These are phyloP conservation scores for Fusarium pilosicola DNA, from an alignment of 2,329 filamentous ascomycete genomes.

Conservation along the genomic window DNA sequence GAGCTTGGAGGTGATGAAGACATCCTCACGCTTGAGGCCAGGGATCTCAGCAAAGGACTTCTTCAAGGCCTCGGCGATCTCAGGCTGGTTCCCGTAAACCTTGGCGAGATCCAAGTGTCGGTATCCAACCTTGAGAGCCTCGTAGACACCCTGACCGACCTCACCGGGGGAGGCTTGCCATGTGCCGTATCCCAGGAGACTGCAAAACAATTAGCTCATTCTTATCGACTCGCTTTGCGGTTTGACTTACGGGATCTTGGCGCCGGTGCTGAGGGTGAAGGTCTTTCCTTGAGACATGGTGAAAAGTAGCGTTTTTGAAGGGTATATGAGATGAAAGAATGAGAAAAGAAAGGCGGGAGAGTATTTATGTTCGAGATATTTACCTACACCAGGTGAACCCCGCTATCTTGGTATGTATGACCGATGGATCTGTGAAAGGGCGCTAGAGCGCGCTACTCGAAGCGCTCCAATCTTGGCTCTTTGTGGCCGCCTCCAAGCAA, in stretches of 20 bases:
- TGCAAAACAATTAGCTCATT: not conserved
- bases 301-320: not conserved
- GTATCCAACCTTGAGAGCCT: not conserved
- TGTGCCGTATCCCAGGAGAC: not conserved
- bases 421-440: not conserved
- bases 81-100: not conserved
- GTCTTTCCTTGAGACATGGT: not conserved
- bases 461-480: not conserved
- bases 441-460: not conserved
- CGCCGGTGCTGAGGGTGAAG: not conserved
- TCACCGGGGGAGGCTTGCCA: not conserved
- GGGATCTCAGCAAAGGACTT: not conserved
- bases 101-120: not conserved
- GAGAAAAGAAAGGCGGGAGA: not conserved
- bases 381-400: not conserved
- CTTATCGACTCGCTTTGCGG: accelerated
- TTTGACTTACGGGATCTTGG: not conserved
- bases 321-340: not conserved
- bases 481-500: not conserved
- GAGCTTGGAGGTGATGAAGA: not conserved
- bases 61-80: not conserved
- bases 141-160: not conserved
- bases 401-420: not conserved
- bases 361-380: not conserved
- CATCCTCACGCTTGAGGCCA: not conserved